Evolutionary conservation across 2,329 filamentous ascomycete species (phyloP), one percentile per base, ranked within the genome.

Genomic region (Trichoderma koningiopsis): DNA sequence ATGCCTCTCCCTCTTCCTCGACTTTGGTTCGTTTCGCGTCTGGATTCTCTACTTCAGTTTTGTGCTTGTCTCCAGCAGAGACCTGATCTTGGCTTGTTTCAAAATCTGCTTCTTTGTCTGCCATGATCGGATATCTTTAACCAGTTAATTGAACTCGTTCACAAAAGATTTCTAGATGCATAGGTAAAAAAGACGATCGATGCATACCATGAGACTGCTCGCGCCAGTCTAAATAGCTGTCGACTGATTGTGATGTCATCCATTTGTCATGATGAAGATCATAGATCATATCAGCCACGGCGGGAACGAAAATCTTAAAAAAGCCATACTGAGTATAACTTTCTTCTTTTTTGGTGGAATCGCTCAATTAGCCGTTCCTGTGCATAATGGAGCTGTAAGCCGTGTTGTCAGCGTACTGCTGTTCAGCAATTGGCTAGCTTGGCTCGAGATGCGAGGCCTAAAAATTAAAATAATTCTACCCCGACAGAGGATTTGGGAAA

Each of bases 21-120:
- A 63, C 72, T 72, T 77, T 78, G 60, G 73, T 29, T 3, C 76
- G 73, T 70, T 78, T 78, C 5, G 73, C 71, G 35, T 75, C 70
- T 6, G 76, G 74, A 2, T 69, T 71, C 16, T 75, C 72, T 24
- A 76, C 72, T 16, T 75, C 68, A 16, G 75, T 76, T 62, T 75
- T 72, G 61, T 77, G 77, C 71, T 77, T 78, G 16, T 76, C 74
- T 3, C 77, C 75, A 27, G 72, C 53, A 19, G 71, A n/a, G 5
- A 22, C 29, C 19, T 57, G 47, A 0, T 24, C 4, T 40, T 63
- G 57, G n/a, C 69, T 31, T 66, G 35, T 68, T 22, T 60, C 57
- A 10, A 22, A 6, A 14, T 61, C 65, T 8, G 24, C 43, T 5
- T n/a, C n/a, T 37, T 52, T 27, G 4, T 61, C 56, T 55, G 37